Evolutionary conservation across 768 basidiomycete species (phyloP).

Genomic region (Neoboletus subvelutipes): DNA sequence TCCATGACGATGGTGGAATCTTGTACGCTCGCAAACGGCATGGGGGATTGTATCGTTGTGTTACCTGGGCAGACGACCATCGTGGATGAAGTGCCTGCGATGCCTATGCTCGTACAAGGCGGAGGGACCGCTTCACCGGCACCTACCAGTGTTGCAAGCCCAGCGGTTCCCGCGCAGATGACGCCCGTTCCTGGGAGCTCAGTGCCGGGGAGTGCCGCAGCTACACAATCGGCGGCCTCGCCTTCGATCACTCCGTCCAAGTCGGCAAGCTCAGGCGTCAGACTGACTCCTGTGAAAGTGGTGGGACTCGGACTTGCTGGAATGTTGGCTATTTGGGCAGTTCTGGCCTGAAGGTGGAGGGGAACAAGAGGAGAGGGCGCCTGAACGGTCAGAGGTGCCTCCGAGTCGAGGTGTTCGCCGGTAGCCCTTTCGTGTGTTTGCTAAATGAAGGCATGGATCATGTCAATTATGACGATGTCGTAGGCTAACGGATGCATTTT

Average conservation of each 20-base stretch:
- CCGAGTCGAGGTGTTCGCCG: background rate
- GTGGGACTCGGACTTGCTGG: background rate
- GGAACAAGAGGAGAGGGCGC: background rate
- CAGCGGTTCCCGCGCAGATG: background rate
- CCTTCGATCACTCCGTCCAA: background rate
- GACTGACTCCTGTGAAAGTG: background rate
- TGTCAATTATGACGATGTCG: constrained; percentile 9
- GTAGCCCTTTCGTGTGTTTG: background rate
- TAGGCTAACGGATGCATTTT: background rate
- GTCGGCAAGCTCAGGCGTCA: constrained; percentile 4
- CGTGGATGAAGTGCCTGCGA: background rate
- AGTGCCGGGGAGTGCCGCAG: background rate
- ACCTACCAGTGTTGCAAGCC: background rate
- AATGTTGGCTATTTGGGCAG: constrained; percentile 2
- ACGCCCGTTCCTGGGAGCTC: constrained; percentile 3
- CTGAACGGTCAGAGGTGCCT: background rate
- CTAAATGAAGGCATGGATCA: constrained; percentile 2
- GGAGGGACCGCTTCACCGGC: constrained; percentile 5
- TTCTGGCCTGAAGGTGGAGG: background rate
- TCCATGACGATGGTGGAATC: no score
- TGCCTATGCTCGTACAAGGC: constrained; percentile 12
- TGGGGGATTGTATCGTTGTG: background rate
- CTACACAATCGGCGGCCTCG: background rate
- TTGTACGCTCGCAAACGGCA: background rate
- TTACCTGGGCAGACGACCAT: background rate